Conservation (phyloP, 2,329 filamentous ascomycete genomes). For the Claviceps pazoutovae region DNA sequence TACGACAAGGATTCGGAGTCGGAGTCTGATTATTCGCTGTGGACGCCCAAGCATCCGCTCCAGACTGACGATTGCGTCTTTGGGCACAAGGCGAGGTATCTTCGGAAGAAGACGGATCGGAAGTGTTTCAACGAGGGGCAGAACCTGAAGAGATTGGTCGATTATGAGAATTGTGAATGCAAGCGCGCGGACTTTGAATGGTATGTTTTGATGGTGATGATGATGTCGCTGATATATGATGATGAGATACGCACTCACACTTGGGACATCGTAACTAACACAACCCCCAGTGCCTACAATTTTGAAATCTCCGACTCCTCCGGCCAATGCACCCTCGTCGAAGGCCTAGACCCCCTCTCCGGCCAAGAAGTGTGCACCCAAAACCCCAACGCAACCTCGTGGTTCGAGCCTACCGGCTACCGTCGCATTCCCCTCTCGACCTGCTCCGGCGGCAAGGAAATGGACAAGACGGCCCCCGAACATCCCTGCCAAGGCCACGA, state of each 20-base stretch:
- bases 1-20: conserved; percentile 41
- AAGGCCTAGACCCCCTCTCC: conserved; percentile 50
- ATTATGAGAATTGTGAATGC: conserved; percentile 69
- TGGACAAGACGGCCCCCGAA: conserved; percentile 48
- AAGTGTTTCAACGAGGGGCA: conserved; percentile 69
- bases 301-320: conserved; percentile 63
- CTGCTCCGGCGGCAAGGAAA: conserved; percentile 60
- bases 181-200: conserved; percentile 84
- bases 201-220: conserved; percentile 27
- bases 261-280: neutral
- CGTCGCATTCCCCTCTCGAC: conserved; percentile 82
- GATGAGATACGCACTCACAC: too few species aligned
- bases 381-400: conserved; percentile 59
- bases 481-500: conserved; percentile 63
- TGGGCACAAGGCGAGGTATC: conserved; percentile 76
- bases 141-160: conserved; percentile 56
- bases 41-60: conserved; percentile 74
- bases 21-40: conserved; percentile 64
- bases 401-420: conserved; percentile 76
- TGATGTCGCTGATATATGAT: neutral
- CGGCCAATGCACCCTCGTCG: conserved; percentile 63
- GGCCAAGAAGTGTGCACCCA: conserved; percentile 37
- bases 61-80: conserved; percentile 75
- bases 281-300: conserved; percentile 65
- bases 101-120: conserved; percentile 70